Evolutionary conservation across 768 basidiomycete species (phyloP).

Genomic region (Pleurotus citrinopileatus): DNA sequence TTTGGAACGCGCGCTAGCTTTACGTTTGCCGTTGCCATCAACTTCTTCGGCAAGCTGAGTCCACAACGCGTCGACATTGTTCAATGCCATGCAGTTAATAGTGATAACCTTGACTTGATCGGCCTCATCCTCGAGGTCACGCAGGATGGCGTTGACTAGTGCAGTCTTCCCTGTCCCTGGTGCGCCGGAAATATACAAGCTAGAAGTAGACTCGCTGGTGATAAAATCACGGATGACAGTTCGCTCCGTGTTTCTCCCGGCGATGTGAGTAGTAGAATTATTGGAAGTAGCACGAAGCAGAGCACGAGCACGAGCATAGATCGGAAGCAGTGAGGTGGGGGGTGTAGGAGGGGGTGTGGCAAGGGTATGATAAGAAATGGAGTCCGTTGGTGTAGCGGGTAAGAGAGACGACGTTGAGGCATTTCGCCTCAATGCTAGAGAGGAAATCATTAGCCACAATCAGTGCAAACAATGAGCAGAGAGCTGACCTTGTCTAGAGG

Average conservation of each 20-base stretch:
- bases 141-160: conserved; percentile 66
- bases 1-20: conserved; percentile 30
- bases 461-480: background rate
- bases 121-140: conserved; percentile 30
- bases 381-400: conserved; percentile 44
- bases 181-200: conserved; percentile 87
- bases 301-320: conserved; percentile 60
- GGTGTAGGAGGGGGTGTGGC: conserved; percentile 65
- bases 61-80: conserved; percentile 68
- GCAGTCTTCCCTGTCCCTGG: conserved; percentile 95
- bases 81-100: conserved; percentile 82
- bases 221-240: conserved; percentile 58
- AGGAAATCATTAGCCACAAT: conserved; percentile 13
- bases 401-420: conserved; percentile 43
- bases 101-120: conserved; percentile 45
- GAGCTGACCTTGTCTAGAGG: conserved; percentile 45
- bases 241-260: conserved; percentile 69
- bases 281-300: conserved; percentile 73
- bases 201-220: conserved; percentile 29
- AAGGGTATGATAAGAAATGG: conserved; percentile 40
- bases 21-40: conserved; percentile 24
- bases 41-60: conserved; percentile 62
- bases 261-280: conserved; percentile 43
- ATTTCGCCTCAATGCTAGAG: conserved; percentile 36
- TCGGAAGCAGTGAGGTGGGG: conserved; percentile 44